These are phyloP conservation scores for Xylaria sp. DNA, from an alignment of 2,329 filamentous ascomycete genomes.

Conservation along the genomic window DNA sequence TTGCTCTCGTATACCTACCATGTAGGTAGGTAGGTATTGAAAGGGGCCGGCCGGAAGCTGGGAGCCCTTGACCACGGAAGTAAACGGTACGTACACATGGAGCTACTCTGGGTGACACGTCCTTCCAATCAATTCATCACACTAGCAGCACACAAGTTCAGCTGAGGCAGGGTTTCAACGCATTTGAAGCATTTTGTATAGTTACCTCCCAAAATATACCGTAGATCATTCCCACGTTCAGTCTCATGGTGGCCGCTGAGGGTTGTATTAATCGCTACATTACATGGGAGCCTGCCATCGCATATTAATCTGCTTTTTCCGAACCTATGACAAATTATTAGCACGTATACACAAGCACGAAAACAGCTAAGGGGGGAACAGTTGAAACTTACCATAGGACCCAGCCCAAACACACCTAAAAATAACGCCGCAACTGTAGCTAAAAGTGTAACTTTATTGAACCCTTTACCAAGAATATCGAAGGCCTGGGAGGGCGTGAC, in stretches of 20 bases:
- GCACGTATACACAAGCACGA: not conserved
- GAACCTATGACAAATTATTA: slow-evolving; percentile 51
- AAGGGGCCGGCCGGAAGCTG: no score
- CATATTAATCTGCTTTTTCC: slow-evolving; percentile 61
- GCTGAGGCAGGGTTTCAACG: not conserved
- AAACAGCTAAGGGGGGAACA: not conserved
- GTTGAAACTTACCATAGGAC: slow-evolving; percentile 79
- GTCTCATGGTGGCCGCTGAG: not conserved
- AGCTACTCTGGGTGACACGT: no score
- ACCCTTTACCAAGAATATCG: slow-evolving; percentile 91
- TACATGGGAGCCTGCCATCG: slow-evolving; percentile 48
- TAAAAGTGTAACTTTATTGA: slow-evolving; percentile 88
- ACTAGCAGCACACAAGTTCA: no score
- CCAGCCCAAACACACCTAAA: slow-evolving; percentile 79
- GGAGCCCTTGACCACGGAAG: no score
- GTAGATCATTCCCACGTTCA: not conserved
- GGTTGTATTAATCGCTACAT: not conserved
- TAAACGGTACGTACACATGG: no score
- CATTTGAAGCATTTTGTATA: slow-evolving; percentile 1
- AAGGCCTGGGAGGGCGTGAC: slow-evolving; percentile 90
- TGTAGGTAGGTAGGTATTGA: no score
- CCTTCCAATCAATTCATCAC: no score
- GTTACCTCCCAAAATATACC: not conserved
- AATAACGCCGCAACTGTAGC: slow-evolving; percentile 84
- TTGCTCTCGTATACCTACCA: no score